Evolutionary conservation across 352 stramenopile species (phyloP).

Genomic region (Globisporangium recalcitrans): DNA sequence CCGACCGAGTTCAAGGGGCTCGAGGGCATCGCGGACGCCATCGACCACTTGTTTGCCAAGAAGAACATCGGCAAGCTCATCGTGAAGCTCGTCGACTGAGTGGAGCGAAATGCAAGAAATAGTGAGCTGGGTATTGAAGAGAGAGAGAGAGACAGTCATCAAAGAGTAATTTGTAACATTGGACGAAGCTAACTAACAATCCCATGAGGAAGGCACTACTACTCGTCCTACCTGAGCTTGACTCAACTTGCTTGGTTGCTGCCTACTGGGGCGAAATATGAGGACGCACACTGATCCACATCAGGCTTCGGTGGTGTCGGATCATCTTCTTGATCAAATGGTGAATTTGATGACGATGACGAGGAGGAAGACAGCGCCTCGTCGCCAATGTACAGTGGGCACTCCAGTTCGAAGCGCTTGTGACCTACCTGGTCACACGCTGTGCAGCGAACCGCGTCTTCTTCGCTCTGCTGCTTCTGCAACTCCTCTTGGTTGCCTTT

Average conservation of each 20-base stretch:
- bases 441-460: background rate
- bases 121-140: background rate
- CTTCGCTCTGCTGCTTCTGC: background rate
- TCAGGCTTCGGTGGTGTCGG: background rate
- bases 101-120: background rate
- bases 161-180: no score
- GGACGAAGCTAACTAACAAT: no score
- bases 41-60: slow-evolving; percentile 44
- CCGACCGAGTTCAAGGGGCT: slow-evolving; percentile 36
- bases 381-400: background rate
- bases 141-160: background rate
- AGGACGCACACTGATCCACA: no score
- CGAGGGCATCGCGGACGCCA: slow-evolving; percentile 41
- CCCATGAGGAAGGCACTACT: no score
- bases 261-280: background rate
- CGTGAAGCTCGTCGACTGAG: slow-evolving; percentile 29
- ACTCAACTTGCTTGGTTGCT: background rate
- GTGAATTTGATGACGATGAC: no score
- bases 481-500: background rate
- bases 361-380: background rate
- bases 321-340: background rate
- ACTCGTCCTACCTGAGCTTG: no score
- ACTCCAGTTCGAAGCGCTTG: background rate
- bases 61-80: slow-evolving; percentile 64
- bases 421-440: background rate